Percentiles rank a stretch among this genome's conserved stretches.
Evolutionary conservation across 495 filamentous ascomycete genomes (phyloP).

Genomic region (Cercophora samala): DNA sequence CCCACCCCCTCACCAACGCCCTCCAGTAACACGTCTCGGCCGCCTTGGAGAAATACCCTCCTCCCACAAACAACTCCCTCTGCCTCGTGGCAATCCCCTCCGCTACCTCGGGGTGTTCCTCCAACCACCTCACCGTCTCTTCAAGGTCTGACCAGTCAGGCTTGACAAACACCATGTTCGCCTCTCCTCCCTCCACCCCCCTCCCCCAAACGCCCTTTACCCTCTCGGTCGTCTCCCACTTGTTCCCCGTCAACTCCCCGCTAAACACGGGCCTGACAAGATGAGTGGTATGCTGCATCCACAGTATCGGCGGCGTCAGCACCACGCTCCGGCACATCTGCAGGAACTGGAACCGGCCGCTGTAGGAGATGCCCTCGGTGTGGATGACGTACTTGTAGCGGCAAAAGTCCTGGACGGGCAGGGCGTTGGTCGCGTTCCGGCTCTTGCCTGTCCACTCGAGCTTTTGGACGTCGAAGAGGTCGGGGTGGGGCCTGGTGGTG

Average conservation of each 20-base stretch:
- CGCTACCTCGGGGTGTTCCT: slow-evolving; percentile 40
- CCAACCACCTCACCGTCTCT: slow-evolving; percentile 42
- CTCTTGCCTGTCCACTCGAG: slow-evolving; percentile 34
- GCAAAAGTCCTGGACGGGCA: slow-evolving; percentile 50
- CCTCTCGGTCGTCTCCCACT: slow-evolving; percentile 24
- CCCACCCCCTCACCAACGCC: slow-evolving; percentile 47
- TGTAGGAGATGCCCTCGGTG: slow-evolving; percentile 61
- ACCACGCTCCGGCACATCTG: slow-evolving; percentile 50
- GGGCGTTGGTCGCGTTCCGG: slow-evolving; percentile 33
- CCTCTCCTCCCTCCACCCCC: slow-evolving; percentile 37
- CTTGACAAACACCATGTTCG: slow-evolving; percentile 52
- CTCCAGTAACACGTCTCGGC: slow-evolving; percentile 56
- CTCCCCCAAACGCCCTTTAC: slow-evolving; percentile 37
- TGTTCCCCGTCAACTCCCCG: slow-evolving; percentile 25
- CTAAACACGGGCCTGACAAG: slow-evolving; percentile 44
- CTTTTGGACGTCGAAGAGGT: slow-evolving; percentile 49
- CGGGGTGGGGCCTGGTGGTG: slow-evolving; percentile 34
- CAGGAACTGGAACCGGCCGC: slow-evolving; percentile 53
- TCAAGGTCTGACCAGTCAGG: slow-evolving; percentile 54
- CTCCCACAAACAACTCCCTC: slow-evolving; percentile 42
- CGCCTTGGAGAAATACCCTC: slow-evolving; percentile 49
- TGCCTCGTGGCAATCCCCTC: slow-evolving; percentile 50
- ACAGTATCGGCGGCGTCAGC: slow-evolving; percentile 46
- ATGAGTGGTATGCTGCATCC: slow-evolving; percentile 52
- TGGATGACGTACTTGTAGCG: slow-evolving; percentile 53